phyloP scores from a whole-genome alignment of 208 protist genomes.

The Leishmania lainsoni region DNA sequence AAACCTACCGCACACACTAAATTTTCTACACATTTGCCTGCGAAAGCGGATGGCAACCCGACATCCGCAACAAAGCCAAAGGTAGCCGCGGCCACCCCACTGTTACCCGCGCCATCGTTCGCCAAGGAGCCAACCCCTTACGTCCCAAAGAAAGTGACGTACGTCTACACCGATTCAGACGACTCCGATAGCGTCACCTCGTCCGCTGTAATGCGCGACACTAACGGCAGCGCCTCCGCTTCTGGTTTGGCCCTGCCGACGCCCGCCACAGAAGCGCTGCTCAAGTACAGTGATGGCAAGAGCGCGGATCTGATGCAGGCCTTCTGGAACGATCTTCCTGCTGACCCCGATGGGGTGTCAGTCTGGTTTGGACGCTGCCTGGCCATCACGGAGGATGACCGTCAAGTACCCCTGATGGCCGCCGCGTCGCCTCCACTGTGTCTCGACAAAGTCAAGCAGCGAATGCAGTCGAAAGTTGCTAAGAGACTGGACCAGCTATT shows the following conservation, averaged over 20 bases:
- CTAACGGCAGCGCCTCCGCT: neutral
- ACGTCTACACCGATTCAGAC: constrained; percentile 13
- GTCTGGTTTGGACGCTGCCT: constrained; percentile 16
- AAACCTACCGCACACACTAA: no score
- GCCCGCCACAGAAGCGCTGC: neutral
- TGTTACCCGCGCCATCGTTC: neutral
- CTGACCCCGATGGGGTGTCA: constrained; percentile 16
- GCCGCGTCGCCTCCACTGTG: neutral
- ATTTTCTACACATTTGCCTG: neutral
- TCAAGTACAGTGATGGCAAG: constrained; percentile 9
- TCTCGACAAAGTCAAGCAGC: constrained; percentile 7
- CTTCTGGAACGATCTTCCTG: constrained; percentile 10
- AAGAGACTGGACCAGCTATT: constrained; percentile 16
- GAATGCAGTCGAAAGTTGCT: constrained; percentile 10
- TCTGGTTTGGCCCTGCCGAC: neutral
- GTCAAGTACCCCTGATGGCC: neutral
- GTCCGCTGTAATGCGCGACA: neutral
- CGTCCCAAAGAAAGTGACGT: neutral
- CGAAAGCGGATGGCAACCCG: neutral
- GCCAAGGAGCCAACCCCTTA: neutral
- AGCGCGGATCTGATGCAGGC: constrained; percentile 15
- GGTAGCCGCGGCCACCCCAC: neutral
- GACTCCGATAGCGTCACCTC: neutral
- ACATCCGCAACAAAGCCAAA: neutral
- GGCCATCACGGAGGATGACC: constrained; percentile 13